Base-by-base conservation (phyloP, 306 rosid species). In the Cucumis hystrix region DNA sequence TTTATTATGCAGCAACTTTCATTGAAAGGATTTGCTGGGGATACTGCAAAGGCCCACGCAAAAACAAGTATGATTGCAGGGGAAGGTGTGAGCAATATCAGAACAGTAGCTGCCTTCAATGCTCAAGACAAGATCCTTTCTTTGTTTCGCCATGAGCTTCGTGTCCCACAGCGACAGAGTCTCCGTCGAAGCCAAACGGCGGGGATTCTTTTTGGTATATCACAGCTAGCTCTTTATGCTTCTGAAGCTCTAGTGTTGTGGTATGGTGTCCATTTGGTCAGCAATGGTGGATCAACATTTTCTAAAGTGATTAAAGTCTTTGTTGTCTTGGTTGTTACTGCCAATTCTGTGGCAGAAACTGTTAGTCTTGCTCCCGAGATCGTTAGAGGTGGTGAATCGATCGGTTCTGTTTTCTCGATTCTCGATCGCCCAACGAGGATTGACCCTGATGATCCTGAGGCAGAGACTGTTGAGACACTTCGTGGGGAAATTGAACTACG, bases 21-120 rank as follows among this genome's bases (percentile, higher is more conserved):
- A 45, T 89, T 95, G 1, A 95, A 95, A 80, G 99, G 99, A n/a
- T 95, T 95, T 76, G 99, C 99, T 10, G 99, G 99, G 72, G 99
- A 95, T 88, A 95, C 99, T 10, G 99, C 99, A 39, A 90, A 95
- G 83, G 97, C 99, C 60, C 99, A 95, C 81, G 99, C 99, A 51
- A 95, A 90, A 87, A 95, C 99, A 2, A 95, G 99, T 77, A 95
- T 95, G 99, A 95, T 95, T 78, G 99, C 99, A 16, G 99, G 99
- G 17, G 97, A 95, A 56, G 99, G 99, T 78, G 99, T 95, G 61
- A 95, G 99, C 86, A 95, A 95, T 80, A 95, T 95, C 65, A 87
- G 99, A 77, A 95, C 99, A 1, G 99, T 95, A 51, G 97, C 99
- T 12, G 99, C 99, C 52, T 95, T 95, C 90, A 95, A 95, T 84